Evolutionary conservation across 2,329 filamentous ascomycete species (phyloP), one percentile per base, ranked within the genome.

Genomic region (Botrytis fabae): DNA sequence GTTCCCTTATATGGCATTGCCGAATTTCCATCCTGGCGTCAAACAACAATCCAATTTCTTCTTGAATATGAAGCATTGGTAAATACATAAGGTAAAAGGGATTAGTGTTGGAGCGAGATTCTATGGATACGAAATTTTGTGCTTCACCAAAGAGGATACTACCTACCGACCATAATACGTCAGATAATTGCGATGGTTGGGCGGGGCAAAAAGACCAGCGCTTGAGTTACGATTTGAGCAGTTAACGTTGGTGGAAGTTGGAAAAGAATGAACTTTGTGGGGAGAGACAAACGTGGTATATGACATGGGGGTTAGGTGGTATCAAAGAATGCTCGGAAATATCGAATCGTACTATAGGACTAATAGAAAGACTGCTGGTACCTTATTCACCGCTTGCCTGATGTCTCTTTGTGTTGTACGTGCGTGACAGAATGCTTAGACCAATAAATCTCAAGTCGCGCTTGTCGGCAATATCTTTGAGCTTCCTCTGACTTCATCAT

Each of bases 391-490:
- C 65, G 64, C 48, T 59, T 59, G 71, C 44, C 59, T 69, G 48
- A 62, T n/a, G 25, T 62, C 60, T 40, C 71, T 62, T 69, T 73
- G 71, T 73, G 71, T 72, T 72, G 70, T 72, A 72, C 70, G 66
- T 73, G 72, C 72, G 68, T 71, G 68, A 73, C 61, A 48, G 59
- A 73, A 73, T 70, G 66, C 57, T 73, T 73, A 73, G 71, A 70
- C 71, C 71, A 73, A 73, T 73, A 73, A 73, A 73, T 44, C n/a
- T 57, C 54, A 70, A 63, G 59, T 64, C 74, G 74, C 75, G 73
- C 76, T 78, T 76, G 74, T 77, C 74, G 76, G 74, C 71, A 76
- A 74, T 75, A 71, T 72, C 75, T 72, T 69, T 61, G 48, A 74
- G 73, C 70, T 74, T 61, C 76, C 73, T 75, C 69, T 76, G 74